phyloP scores from a whole-genome alignment of 345 rosid species.

The Populus simonii region DNA sequence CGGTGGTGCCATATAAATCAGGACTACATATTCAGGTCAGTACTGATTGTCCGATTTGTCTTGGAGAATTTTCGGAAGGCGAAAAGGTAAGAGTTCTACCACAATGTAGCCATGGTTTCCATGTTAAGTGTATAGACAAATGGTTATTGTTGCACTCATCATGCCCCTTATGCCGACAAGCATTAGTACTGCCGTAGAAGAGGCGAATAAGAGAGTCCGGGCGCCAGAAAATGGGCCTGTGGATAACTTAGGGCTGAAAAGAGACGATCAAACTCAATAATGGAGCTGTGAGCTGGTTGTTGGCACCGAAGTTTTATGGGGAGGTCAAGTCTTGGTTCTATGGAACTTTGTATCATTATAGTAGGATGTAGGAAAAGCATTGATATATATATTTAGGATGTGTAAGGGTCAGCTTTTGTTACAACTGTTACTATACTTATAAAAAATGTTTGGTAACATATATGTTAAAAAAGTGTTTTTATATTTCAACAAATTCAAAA shows the following conservation, averaged over 20 bases:
- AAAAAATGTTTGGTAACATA: too few species aligned
- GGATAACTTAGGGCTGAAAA: neutral
- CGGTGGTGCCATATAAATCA: neutral
- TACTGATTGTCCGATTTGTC: constrained; percentile 4
- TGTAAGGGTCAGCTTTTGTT: neutral
- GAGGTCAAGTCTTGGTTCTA: neutral
- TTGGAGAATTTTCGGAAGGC: constrained; percentile 4
- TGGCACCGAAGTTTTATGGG: neutral
- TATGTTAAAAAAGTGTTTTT: too few species aligned
- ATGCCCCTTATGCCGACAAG: constrained; percentile 1
- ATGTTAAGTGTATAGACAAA: constrained; percentile 1
- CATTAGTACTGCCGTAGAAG: neutral
- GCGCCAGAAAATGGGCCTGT: neutral
- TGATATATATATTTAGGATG: too few species aligned
- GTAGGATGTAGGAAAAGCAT: neutral
- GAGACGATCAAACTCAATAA: neutral
- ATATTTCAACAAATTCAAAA: too few species aligned
- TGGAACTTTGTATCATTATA: neutral
- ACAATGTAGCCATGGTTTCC: constrained; percentile 11
- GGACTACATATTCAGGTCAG: neutral
- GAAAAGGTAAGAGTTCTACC: constrained; percentile 2
- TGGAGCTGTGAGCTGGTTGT: neutral
- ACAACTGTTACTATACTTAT: too few species aligned
- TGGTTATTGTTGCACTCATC: neutral
- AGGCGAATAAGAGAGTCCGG: neutral